A percentile compares a stretch with the other conserved stretches of the same genome.
phyloP scores from a whole-genome alignment of 768 basidiomycete species.

The Rhodosporidiobolus odoratus region DNA sequence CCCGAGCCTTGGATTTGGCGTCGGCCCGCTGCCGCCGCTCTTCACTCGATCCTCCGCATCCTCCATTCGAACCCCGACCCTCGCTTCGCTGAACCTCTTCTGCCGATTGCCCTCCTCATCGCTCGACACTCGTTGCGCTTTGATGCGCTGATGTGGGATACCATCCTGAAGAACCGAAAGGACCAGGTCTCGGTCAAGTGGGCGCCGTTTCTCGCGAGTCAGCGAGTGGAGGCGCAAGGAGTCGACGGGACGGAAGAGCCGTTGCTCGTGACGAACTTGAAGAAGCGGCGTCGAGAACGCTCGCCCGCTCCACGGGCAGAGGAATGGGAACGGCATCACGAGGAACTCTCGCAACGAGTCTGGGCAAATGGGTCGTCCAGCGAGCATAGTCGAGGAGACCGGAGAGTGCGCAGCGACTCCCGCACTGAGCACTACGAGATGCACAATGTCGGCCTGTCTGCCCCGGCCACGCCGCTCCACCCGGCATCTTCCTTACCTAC shows the following conservation, averaged over 20 bases:
- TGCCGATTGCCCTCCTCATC: conserved; percentile 28
- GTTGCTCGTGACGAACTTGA: not conserved
- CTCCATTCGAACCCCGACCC: not conserved
- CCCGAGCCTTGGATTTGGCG: conserved; percentile 36
- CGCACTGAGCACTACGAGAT: too few species aligned
- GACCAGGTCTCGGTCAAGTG: conserved; percentile 4
- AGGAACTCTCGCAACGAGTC: not conserved
- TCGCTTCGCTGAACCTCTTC: not conserved
- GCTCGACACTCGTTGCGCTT: conserved; percentile 25
- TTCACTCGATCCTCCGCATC: conserved; percentile 26
- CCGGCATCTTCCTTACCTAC: conserved; percentile 19
- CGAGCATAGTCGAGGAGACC: too few species aligned
- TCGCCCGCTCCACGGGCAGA: not conserved
- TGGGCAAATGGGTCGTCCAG: too few species aligned
- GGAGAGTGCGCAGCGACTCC: too few species aligned
- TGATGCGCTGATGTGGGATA: conserved; percentile 27
- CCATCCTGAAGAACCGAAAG: not conserved
- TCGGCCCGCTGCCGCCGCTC: conserved; percentile 19
- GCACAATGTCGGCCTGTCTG: too few species aligned
- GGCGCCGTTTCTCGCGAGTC: conserved; percentile 4
- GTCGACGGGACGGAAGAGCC: not conserved
- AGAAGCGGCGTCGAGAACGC: not conserved
- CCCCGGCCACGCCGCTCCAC: not conserved
- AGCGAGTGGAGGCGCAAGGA: not conserved
- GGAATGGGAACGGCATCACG: not conserved